Evolutionary conservation across 2,329 filamentous ascomycete genomes (phyloP).

Genomic region (Emmonsiellopsis sp.): DNA sequence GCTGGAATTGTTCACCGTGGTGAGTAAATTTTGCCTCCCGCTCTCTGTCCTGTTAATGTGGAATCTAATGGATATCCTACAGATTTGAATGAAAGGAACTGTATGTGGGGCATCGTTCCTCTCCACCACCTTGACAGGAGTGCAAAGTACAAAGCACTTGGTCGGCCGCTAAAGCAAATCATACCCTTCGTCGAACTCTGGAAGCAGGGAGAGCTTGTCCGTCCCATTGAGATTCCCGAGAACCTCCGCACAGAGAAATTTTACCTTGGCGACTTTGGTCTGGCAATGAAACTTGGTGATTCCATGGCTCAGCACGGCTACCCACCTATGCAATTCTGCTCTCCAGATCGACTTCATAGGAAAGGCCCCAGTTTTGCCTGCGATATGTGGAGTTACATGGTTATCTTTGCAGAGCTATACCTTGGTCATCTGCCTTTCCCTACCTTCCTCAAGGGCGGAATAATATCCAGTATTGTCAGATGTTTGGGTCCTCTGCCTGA

Average conservation of each 20-base stretch:
- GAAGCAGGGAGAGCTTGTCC: conserved; percentile 20
- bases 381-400: conserved; percentile 26
- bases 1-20: too few relatives aligned
- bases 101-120: conserved; percentile 21
- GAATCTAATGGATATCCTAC: too few relatives aligned
- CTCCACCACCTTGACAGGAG: conserved; percentile 15
- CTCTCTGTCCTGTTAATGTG: too few relatives aligned
- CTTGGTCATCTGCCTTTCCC: conserved; percentile 14
- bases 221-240: conserved; percentile 14
- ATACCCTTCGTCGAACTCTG: conserved; percentile 19
- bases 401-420: conserved; percentile 20
- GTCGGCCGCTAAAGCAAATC: conserved; percentile 17
- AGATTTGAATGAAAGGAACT: conserved; percentile 22
- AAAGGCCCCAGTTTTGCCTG: conserved; percentile 18
- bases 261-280: conserved; percentile 23
- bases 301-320: conserved; percentile 6
- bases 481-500: conserved; percentile 19
- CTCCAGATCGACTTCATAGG: conserved; percentile 20
- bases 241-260: conserved; percentile 17
- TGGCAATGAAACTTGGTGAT: conserved; percentile 17
- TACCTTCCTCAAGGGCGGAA: conserved; percentile 9
- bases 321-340: conserved; percentile 17
- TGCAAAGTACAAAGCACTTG: conserved; percentile 20
- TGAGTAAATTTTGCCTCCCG: too few relatives aligned
- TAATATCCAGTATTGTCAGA: conserved; percentile 15